phyloP scores from a whole-genome alignment of 305 asterid genomes.

The Salvia sclarea region DNA sequence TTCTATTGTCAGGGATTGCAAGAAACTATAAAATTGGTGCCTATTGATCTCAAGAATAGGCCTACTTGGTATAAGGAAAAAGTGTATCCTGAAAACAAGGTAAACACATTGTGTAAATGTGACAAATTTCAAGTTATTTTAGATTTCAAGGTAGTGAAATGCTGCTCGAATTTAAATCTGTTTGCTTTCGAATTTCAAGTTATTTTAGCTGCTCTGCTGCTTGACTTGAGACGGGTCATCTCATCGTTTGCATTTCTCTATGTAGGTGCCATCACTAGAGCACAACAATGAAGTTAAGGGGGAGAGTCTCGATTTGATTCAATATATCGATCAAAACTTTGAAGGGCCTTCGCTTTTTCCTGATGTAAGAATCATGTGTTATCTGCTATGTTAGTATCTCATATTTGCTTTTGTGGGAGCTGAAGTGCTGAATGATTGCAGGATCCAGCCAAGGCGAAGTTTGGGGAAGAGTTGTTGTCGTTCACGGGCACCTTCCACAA shows the following conservation, averaged over 20 bases:
- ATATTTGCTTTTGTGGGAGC: slow-evolving; percentile 20
- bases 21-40: slow-evolving; percentile 64
- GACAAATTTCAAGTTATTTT: not conserved
- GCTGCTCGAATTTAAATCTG: not conserved
- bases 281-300: slow-evolving; percentile 76
- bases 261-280: slow-evolving; percentile 75
- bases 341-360: slow-evolving; percentile 82
- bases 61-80: slow-evolving; percentile 92
- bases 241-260: not conserved
- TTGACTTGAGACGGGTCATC: not conserved
- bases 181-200: slow-evolving; percentile 8
- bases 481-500: slow-evolving; percentile 50
- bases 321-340: slow-evolving; percentile 60
- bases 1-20: slow-evolving; percentile 64
- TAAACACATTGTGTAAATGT: slow-evolving; percentile 24
- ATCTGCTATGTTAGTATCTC: not conserved
- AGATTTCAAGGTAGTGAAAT: not conserved
- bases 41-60: slow-evolving; percentile 74
- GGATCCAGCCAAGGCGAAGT: slow-evolving; percentile 59
- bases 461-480: slow-evolving; percentile 62
- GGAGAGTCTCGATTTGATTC: slow-evolving; percentile 80
- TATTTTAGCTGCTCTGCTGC: not conserved
- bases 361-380: slow-evolving; percentile 47
- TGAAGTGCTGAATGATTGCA: slow-evolving; percentile 23
- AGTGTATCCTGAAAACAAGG: slow-evolving; percentile 81